Evolutionary conservation across 2,329 filamentous ascomycete species (phyloP), one percentile per base, ranked within the genome.

Genomic region (Verticillium isaacii): DNA sequence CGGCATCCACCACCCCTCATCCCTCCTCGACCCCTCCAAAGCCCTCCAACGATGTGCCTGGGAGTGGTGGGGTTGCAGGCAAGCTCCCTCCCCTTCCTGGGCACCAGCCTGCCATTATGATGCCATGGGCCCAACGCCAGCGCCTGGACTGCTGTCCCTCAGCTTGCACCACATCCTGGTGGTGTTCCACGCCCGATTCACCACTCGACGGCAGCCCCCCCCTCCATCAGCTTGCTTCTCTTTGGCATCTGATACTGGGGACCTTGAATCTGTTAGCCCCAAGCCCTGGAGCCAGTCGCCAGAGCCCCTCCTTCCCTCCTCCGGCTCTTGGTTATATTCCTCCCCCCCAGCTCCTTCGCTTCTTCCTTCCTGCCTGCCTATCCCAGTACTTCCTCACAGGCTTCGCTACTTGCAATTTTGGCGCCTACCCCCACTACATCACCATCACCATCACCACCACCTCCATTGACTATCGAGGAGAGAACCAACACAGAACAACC

Each of bases 291-390:
- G 45, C 45, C 19, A 50, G 23, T 25, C 45, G 45, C 45, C 50
- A 52, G n/a, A 25, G 58, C 63, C 63, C 63, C 58, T 65, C 63
- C 62, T 65, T 64, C 63, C 58, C 60, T 60, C 60, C 45, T 12
- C 52, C 32, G 32, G 58, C 62, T 62, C 62, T 64, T 62, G 62
- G 23, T 64, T 63, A 56, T 61, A 60, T 65, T 61, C 63, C 60
- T 54, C 45, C 63, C 25, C 57, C 32, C 59, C 59, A 50, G 50
- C 55, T 58, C 32, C 58, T 60, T 36, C 58, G 41, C 62, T 62
- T 64, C 61, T 50, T 23, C 45, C 45, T 50, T 50, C 19, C 45
- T 41, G 5, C 11, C 19, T 41, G 15, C 14, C 37, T 41, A 41
- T n/a, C 19, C 9, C 19, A n/a, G 11, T 12, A 17, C 41, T n/a